Percentiles rank a stretch among this genome's conserved stretches.
Evolutionary conservation across 1,284 basidiomycete genomes (phyloP).

Genomic region (Cryptococcus sp.): DNA sequence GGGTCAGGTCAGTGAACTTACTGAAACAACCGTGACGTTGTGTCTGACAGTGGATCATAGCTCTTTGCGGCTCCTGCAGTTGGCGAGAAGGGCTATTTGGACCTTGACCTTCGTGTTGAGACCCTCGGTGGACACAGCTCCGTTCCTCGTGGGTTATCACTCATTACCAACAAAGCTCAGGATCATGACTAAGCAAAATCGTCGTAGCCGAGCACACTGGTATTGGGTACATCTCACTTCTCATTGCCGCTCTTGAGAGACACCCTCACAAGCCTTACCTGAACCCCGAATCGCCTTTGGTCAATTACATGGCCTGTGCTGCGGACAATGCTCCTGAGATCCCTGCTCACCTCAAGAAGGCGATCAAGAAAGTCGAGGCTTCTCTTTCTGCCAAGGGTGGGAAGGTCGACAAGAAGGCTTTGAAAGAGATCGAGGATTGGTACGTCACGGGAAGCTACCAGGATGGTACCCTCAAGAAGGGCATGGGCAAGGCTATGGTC

Average conservation of each 20-base stretch:
- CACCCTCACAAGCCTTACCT: slow-evolving; percentile 41
- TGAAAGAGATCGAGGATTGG: slow-evolving; percentile 36
- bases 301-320: slow-evolving; percentile 34
- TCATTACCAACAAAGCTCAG: slow-evolving; percentile 4
- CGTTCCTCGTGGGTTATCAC: slow-evolving; percentile 58
- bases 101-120: slow-evolving; percentile 60
- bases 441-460: slow-evolving; percentile 22
- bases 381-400: slow-evolving; percentile 16
- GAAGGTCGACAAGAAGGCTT: slow-evolving; percentile 36
- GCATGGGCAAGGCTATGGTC: slow-evolving; percentile 36
- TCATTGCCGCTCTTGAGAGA: slow-evolving; percentile 45
- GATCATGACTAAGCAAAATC: background rate
- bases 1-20: slow-evolving; percentile 23
- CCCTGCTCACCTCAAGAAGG: slow-evolving; percentile 26
- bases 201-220: slow-evolving; percentile 42
- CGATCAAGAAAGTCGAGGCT: slow-evolving; percentile 25
- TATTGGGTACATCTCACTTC: slow-evolving; percentile 46
- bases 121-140: slow-evolving; percentile 70
- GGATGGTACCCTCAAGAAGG: slow-evolving; percentile 22
- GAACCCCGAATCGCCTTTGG: slow-evolving; percentile 30
- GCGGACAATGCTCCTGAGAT: slow-evolving; percentile 32
- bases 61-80: slow-evolving; percentile 56
- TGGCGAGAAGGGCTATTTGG: slow-evolving; percentile 67
- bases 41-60: slow-evolving; percentile 4
- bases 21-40: too few relatives aligned